Conservation (phyloP, 495 filamentous ascomycete species). For the Aspergillus baeticus region DNA sequence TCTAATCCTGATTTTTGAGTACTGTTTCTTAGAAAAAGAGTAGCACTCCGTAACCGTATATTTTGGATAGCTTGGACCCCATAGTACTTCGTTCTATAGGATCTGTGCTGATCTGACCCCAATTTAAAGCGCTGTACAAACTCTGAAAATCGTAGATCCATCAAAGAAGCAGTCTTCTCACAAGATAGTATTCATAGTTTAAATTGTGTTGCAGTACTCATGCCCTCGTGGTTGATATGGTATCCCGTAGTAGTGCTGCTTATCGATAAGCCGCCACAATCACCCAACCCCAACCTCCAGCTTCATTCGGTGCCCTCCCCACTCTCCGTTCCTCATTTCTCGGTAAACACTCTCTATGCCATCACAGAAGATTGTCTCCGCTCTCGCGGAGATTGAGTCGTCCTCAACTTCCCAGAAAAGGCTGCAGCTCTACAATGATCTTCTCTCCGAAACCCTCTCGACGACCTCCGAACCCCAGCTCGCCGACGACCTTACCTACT, state of each 20-base stretch:
- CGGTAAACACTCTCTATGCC: constrained; percentile 45
- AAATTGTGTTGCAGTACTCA: background rate
- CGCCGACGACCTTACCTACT: constrained; percentile 64
- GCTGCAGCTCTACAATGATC: constrained; percentile 59
- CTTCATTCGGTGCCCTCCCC: background rate
- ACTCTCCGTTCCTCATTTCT: background rate
- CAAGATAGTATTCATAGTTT: no score
- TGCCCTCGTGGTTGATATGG: background rate
- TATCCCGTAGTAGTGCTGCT: constrained; percentile 12
- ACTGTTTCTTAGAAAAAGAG: no score
- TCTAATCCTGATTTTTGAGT: no score
- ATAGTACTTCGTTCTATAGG: no score
- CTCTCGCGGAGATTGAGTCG: constrained; percentile 55
- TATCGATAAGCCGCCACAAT: constrained; percentile 35
- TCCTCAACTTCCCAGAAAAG: constrained; percentile 51
- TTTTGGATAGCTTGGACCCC: no score
- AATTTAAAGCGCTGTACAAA: no score
- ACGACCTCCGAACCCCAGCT: constrained; percentile 53
- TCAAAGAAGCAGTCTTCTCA: no score
- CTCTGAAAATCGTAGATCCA: no score
- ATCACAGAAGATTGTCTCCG: constrained; percentile 55
- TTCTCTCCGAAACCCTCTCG: constrained; percentile 64
- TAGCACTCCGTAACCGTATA: no score
- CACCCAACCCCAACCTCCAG: background rate
- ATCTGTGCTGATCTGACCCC: no score